Evolutionary conservation across 2,329 filamentous ascomycete genomes (phyloP), one percentile per base, ranked within the genome.

Genomic region (Paramyrothecium sp.): DNA sequence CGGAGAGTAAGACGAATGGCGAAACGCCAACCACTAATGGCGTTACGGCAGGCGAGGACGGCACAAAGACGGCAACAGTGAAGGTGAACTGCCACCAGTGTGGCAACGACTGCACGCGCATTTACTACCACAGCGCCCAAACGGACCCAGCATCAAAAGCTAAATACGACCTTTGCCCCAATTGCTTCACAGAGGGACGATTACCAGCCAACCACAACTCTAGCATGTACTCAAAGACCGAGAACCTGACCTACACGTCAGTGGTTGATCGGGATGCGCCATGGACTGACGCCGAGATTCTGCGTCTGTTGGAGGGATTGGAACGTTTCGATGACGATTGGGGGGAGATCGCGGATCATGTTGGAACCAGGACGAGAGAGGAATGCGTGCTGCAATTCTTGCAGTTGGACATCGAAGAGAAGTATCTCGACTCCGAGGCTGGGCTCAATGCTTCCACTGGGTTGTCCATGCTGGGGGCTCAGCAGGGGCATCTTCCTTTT

Each of bases 311-410:
- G 7, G 95, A 99, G 73, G 96, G 87, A 10, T 80, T 99, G 52
- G 95, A 99, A 75, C 85, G 89, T 65, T 97, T 94, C 66, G 94
- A 98, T 63, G 94, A 98, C 60, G 92, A 98, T 75, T 99, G 95
- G 95, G 89, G 90, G 57, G 87, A 91, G 67, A 93, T 99, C 63
- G 89, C 96, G 1, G 92, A 94, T 61, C 91, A 97, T 68, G 95
- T 99, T 48, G 90, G 90, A 52, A 96, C 92, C 3, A 88, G 94
- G 59, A 97, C 92, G 2, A 85, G 92, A 54, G 96, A 99, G 73
- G 94, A 99, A 76, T 99, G 95, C 72, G 94, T 98, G 17, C 83
- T 98, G 66, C 95, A 97, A 71, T 99, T 99, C 78, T 75, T 99
- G 62, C 92, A 97, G 70, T 81, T 99, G 38, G 94, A 97, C 65